Conservation (phyloP, 371 early-diverging fungal species). For the Mortierella sp. region DNA sequence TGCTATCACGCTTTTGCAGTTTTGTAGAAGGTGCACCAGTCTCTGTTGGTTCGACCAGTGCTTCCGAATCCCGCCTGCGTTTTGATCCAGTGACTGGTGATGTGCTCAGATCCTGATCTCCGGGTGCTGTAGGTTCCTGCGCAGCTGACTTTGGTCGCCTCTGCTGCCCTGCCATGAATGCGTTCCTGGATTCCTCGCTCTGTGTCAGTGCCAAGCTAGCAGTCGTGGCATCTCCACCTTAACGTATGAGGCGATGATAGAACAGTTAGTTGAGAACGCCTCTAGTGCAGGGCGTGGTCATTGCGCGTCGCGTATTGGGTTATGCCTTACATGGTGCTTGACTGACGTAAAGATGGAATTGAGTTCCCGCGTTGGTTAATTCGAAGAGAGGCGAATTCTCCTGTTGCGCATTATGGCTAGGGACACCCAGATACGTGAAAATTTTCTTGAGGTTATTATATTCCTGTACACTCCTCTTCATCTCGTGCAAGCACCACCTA, state of each 20-base stretch:
- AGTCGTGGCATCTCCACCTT: constrained; percentile 88
- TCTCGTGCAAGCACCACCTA: constrained; percentile 46
- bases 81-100: constrained; percentile 12
- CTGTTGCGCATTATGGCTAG: too few relatives aligned
- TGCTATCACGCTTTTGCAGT: neutral
- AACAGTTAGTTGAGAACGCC: neutral
- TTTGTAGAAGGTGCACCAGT: neutral
- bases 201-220: constrained; percentile 67
- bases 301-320: neutral
- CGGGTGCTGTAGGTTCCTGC: neutral
- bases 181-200: constrained; percentile 61
- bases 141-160: neutral
- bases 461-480: constrained; percentile 21
- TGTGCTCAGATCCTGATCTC: neutral
- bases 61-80: constrained; percentile 10
- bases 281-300: neutral
- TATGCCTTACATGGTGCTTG: constrained; percentile 78
- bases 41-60: neutral
- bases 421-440: constrained; percentile 24
- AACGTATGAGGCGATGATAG: neutral
- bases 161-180: constrained; percentile 24
- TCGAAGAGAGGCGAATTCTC: constrained; percentile 17
- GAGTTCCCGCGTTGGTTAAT: constrained; percentile 31
- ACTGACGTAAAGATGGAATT: constrained; percentile 82
- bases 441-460: constrained; percentile 9